These are phyloP conservation scores for Phytopythium montanum DNA, from an alignment of 352 stramenopile genomes.

Conservation along the genomic window DNA sequence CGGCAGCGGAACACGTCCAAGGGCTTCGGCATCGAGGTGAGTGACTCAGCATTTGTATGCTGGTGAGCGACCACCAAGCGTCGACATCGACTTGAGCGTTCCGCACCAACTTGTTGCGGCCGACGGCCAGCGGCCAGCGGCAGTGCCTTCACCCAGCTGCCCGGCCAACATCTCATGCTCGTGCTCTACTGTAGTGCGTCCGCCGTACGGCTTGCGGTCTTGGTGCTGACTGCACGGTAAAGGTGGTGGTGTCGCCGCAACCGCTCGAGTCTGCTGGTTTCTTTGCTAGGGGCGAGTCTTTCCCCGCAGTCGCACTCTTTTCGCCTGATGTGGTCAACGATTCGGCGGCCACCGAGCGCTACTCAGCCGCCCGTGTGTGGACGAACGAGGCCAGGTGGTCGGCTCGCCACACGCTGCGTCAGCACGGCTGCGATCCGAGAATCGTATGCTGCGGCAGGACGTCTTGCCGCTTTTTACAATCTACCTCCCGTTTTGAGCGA, in stretches of 20 bases:
- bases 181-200: no score
- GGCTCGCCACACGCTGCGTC: not conserved
- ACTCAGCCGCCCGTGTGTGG: not conserved
- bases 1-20: constrained; percentile 45
- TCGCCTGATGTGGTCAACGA: not conserved
- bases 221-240: not conserved
- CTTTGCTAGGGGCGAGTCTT: no score
- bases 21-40: constrained; percentile 17
- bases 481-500: no score
- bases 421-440: constrained; percentile 3
- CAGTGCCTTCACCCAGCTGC: no score
- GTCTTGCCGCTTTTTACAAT: no score
- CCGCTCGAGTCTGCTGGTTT: not conserved
- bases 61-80: not conserved
- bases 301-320: not conserved
- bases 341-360: not conserved
- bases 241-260: not conserved
- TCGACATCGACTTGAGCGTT: no score
- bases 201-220: no score
- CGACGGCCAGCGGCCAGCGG: no score
- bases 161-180: no score
- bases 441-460: not conserved
- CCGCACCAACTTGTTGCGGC: no score
- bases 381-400: not conserved
- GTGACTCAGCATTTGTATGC: no score